Evolutionary conservation across 2,329 filamentous ascomycete species (phyloP).

Genomic region (Apiospora pterosperma): DNA sequence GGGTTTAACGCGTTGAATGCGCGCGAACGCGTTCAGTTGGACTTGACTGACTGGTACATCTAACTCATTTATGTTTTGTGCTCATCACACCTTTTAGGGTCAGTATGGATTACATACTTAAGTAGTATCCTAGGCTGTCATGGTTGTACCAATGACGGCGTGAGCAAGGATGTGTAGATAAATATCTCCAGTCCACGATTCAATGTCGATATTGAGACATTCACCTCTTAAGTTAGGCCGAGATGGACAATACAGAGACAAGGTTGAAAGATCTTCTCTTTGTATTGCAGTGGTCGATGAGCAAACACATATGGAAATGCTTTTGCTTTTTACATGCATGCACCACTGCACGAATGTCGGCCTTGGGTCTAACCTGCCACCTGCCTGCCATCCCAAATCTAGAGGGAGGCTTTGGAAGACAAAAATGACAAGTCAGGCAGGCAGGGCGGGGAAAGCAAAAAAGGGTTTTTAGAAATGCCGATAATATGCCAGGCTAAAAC

Average conservation of each 20-base stretch:
- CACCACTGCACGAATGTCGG: background rate
- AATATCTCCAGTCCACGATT: background rate
- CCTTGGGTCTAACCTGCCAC: background rate
- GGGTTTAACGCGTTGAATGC: background rate
- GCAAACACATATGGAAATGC: background rate
- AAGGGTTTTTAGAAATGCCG: background rate
- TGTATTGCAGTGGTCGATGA: no score
- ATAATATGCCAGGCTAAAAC: background rate
- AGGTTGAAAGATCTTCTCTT: no score
- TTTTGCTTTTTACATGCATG: background rate
- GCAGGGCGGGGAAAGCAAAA: background rate
- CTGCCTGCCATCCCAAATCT: background rate
- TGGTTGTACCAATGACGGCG: no score
- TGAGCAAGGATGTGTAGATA: no score
- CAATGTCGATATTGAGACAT: background rate
- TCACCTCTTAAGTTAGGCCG: no score
- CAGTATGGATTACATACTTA: background rate
- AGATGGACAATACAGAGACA: no score
- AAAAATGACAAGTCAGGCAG: background rate
- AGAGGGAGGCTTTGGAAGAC: background rate
- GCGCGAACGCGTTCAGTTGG: background rate
- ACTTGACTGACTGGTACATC: background rate
- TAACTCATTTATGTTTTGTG: background rate
- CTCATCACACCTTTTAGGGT: background rate
- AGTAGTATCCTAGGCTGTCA: background rate